Conservation (phyloP, 805 yeast genomes). For the Yarrowia alimentaria region DNA sequence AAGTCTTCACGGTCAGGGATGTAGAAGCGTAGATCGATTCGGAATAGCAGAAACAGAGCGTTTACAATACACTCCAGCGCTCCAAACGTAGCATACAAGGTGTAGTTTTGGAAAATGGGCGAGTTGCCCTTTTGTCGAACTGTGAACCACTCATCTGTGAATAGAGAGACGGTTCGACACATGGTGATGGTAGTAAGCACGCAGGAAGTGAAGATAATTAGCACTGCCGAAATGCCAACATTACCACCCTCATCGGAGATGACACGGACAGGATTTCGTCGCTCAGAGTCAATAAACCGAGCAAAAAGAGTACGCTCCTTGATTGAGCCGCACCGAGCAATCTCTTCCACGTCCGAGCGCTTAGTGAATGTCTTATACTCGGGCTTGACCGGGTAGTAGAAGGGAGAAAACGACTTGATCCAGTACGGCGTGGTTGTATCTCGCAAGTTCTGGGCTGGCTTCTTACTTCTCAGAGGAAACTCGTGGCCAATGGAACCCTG, state of each 20-base stretch:
- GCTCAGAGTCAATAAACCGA: not conserved
- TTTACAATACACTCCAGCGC: slow-evolving; percentile 59
- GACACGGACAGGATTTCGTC: slow-evolving; percentile 6
- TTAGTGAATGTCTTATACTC: slow-evolving; percentile 16
- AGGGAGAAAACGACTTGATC: slow-evolving; percentile 1
- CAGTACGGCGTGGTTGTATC: slow-evolving; percentile 10
- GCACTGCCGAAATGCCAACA: slow-evolving; percentile 14
- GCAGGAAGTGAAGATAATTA: slow-evolving; percentile 32
- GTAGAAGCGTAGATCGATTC: slow-evolving; percentile 76
- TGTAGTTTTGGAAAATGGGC: slow-evolving; percentile 53
- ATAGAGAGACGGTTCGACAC: slow-evolving; percentile 38
- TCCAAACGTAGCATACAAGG: slow-evolving; percentile 69
- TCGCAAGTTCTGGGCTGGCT: not conserved
- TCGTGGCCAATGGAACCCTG: slow-evolving; percentile 53
- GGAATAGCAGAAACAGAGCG: slow-evolving; percentile 54
- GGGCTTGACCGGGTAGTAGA: slow-evolving; percentile 3
- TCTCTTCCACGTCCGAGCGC: not conserved
- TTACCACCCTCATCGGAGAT: slow-evolving; percentile 2
- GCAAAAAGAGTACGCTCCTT: slow-evolving; percentile 4
- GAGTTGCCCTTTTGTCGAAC: slow-evolving; percentile 36
- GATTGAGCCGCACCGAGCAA: too few species aligned
- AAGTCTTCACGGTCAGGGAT: slow-evolving; percentile 55
- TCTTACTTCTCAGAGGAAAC: slow-evolving; percentile 30
- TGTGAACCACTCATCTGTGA: slow-evolving; percentile 31
- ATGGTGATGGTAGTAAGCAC: slow-evolving; percentile 35